A percentile compares a stretch with the other conserved stretches of the same genome.
These are phyloP conservation scores for Calvatia gigantea DNA, from an alignment of 768 basidiomycete genomes.

Conservation along the genomic window DNA sequence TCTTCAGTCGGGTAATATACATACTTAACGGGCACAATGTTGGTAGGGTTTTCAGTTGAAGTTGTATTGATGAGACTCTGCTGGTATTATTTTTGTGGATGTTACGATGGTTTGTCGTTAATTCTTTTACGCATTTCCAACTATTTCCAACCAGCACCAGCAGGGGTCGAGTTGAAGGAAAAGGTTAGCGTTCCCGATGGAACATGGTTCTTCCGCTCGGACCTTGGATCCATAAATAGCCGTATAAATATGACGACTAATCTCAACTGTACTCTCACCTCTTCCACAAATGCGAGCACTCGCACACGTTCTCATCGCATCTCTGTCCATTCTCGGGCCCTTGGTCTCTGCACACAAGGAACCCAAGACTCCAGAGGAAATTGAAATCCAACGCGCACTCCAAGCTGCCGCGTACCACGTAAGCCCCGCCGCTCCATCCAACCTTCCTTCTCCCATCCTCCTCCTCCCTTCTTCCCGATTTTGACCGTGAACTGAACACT, in stretches of 20 bases:
- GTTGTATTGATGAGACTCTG: no score
- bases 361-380: constrained; percentile 41
- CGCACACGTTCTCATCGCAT: constrained; percentile 13
- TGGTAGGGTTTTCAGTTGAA: no score
- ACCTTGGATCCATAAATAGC: no score
- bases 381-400: constrained; percentile 44
- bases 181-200: no score
- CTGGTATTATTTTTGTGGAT: no score
- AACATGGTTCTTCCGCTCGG: no score
- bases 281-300: constrained; percentile 12
- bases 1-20: no score
- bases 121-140: no score
- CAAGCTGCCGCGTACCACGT: constrained; percentile 54
- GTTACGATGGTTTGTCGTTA: no score
- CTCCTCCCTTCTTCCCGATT: background rate
- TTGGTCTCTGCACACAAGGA: constrained; percentile 36
- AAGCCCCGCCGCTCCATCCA: constrained; percentile 16
- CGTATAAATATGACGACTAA: background rate
- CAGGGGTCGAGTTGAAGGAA: no score
- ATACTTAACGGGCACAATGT: no score
- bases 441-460: background rate
- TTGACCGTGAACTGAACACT: background rate
- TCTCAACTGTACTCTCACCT: background rate
- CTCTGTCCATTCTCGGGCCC: constrained; percentile 18
- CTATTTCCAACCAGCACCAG: no score